phyloP scores from a whole-genome alignment of 306 rosid species.

The Inga leiocalycina region DNA sequence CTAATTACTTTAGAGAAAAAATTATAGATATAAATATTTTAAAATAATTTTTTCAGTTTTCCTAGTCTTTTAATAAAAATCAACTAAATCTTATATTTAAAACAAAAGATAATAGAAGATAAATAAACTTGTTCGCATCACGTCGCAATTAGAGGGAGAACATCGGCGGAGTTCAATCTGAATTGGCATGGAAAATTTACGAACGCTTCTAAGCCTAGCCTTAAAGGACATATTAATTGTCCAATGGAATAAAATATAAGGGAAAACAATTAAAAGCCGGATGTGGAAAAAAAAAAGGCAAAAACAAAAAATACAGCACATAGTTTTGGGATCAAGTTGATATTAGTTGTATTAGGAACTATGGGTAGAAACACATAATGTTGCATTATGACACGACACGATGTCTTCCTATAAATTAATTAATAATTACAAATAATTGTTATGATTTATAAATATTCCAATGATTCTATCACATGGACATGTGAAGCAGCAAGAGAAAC shows the following conservation, averaged over 20 bases:
- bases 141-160: background rate
- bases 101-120: fast-evolving
- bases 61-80: too few species aligned
- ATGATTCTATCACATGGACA: background rate
- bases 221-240: background rate
- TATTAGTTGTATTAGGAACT: background rate
- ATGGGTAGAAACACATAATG: background rate
- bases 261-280: background rate
- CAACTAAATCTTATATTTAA: too few species aligned
- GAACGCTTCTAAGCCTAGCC: background rate
- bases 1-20: too few species aligned
- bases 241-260: background rate
- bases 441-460: background rate
- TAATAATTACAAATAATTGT: background rate
- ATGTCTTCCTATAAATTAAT: background rate
- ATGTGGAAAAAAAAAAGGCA: background rate
- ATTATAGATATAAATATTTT: too few species aligned
- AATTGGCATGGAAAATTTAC: background rate
- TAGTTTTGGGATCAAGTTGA: background rate
- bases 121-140: background rate
- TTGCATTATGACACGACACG: background rate
- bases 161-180: background rate
- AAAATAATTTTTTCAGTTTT: too few species aligned
- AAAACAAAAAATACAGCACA: background rate
- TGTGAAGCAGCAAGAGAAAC: background rate